These are phyloP conservation scores for Aspergillus asperescens DNA, from an alignment of 495 filamentous ascomycete genomes.

Conservation along the genomic window DNA sequence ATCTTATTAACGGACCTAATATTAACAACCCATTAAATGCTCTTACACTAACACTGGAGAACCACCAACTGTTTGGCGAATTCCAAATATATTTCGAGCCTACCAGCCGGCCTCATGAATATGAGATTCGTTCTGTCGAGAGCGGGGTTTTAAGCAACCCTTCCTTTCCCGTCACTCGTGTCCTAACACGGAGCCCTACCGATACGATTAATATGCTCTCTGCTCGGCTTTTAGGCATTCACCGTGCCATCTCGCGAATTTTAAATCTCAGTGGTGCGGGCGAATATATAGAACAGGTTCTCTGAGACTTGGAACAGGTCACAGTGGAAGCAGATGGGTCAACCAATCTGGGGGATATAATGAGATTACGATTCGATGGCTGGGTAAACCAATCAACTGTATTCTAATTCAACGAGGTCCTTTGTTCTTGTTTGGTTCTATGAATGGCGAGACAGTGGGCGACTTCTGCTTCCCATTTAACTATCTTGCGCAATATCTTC, in stretches of 20 bases:
- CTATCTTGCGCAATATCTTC: too few relatives aligned
- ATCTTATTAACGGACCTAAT: conserved; percentile 14
- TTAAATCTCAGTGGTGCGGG: not conserved
- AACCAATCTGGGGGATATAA: not conserved
- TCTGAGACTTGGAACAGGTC: not conserved
- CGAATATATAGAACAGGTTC: not conserved
- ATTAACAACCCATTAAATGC: conserved; percentile 19
- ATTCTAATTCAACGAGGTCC: too few relatives aligned
- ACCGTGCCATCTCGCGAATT: conserved; percentile 30
- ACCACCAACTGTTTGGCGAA: conserved; percentile 24
- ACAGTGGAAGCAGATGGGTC: conserved; percentile 3
- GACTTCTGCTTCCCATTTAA: too few relatives aligned
- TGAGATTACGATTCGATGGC: not conserved
- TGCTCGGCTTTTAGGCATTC: conserved; percentile 27
- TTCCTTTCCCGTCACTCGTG: too few relatives aligned
- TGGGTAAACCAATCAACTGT: not conserved
- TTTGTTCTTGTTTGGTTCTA: too few relatives aligned
- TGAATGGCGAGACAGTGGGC: too few relatives aligned
- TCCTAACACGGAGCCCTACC: too few relatives aligned
- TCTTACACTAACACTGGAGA: conserved; percentile 22
- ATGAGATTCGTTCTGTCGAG: conserved; percentile 26
- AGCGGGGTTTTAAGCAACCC: too few relatives aligned
- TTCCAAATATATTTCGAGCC: conserved; percentile 25
- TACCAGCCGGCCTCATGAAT: conserved; percentile 15
- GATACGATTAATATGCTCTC: too few relatives aligned